phyloP scores from a whole-genome alignment of 2,329 filamentous ascomycete genomes.

The Fusarium xyrophilum region DNA sequence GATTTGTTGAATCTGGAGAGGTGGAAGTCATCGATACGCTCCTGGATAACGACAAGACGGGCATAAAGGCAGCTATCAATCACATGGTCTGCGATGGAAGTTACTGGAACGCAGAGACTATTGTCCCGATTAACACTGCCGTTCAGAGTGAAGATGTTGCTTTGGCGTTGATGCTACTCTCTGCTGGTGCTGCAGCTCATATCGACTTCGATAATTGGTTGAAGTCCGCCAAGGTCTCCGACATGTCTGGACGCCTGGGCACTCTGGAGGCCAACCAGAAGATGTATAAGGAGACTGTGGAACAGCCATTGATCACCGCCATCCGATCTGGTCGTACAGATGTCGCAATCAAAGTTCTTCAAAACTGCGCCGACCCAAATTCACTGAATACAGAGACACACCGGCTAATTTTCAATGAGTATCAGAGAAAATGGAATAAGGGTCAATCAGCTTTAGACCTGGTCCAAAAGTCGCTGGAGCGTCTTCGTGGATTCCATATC shows the following conservation, averaged over 20 bases:
- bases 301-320: slow-evolving; percentile 74
- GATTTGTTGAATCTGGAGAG: slow-evolving; percentile 62
- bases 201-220: slow-evolving; percentile 71
- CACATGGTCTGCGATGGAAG: slow-evolving; percentile 59
- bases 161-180: slow-evolving; percentile 66
- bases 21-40: slow-evolving; percentile 57
- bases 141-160: slow-evolving; percentile 60
- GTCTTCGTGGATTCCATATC: slow-evolving; percentile 54
- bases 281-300: slow-evolving; percentile 54
- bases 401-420: slow-evolving; percentile 46
- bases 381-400: slow-evolving; percentile 55
- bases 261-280: slow-evolving; percentile 57
- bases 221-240: slow-evolving; percentile 59
- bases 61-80: slow-evolving; percentile 69
- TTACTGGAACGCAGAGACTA: slow-evolving; percentile 46
- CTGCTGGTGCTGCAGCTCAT: slow-evolving; percentile 64
- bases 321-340: slow-evolving; percentile 51
- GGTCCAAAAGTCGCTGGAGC: slow-evolving; percentile 59
- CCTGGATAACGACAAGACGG: slow-evolving; percentile 64
- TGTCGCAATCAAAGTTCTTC: slow-evolving; percentile 65
- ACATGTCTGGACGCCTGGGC: slow-evolving; percentile 43
- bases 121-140: slow-evolving; percentile 65
- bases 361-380: slow-evolving; percentile 71
- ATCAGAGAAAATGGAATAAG: slow-evolving; percentile 44
- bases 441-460: slow-evolving; percentile 66